phyloP scores from a whole-genome alignment of 106 monocot species.

The Posidonia australis region DNA sequence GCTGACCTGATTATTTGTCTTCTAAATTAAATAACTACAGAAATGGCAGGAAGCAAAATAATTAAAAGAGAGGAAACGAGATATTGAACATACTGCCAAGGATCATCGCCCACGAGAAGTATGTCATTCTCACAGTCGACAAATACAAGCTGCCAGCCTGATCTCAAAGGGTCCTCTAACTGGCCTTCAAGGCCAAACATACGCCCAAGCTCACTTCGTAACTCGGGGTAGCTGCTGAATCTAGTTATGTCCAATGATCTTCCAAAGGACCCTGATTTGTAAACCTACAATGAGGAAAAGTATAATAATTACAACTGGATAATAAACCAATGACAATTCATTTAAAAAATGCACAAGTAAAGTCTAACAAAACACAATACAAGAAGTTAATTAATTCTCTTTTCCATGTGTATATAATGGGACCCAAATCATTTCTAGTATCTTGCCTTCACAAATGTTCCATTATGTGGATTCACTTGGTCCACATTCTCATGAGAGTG shows the following conservation, averaged over 20 bases:
- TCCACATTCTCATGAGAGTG: constrained; percentile 28
- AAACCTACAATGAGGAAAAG: constrained; percentile 24
- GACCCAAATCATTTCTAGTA: not conserved
- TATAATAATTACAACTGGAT: not conserved
- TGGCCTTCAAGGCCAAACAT: constrained; percentile 70
- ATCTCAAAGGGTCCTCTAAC: constrained; percentile 80
- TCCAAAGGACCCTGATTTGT: constrained; percentile 50
- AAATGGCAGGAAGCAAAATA: not conserved
- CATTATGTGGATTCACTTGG: constrained; percentile 18
- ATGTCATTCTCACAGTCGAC: constrained; percentile 76
- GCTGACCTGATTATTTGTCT: too few species aligned
- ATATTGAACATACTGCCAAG: constrained; percentile 56
- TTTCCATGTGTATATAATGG: not conserved
- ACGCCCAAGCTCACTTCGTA: constrained; percentile 44
- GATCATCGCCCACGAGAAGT: constrained; percentile 66
- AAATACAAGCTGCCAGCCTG: constrained; percentile 99
- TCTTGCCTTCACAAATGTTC: constrained; percentile 58
- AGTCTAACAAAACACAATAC: not conserved
- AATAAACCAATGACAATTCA: too few species aligned
- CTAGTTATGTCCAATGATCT: constrained; percentile 52
- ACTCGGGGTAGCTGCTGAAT: constrained; percentile 48
- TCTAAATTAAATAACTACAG: not conserved
- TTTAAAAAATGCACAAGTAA: too few species aligned
- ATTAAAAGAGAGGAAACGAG: not conserved
- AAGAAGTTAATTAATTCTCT: not conserved